Base-by-base conservation (phyloP, 495 filamentous ascomycete genomes). In the Immersiella caudata region DNA sequence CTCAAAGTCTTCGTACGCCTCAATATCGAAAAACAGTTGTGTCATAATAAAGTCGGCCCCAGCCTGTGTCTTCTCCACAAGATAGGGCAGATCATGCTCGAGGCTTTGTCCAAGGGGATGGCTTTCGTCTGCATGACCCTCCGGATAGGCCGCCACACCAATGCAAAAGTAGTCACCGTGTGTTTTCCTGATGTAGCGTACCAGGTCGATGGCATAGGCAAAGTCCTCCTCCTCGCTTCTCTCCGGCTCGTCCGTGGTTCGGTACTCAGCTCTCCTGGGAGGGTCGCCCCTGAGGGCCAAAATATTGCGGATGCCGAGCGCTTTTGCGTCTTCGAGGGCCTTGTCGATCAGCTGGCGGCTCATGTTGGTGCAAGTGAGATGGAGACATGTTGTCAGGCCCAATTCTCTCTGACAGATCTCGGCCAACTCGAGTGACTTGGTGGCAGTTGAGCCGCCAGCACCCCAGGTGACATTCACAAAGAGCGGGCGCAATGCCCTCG, bases 381-480 rank as follows among this genome's bases (percentile, higher is more conserved):
- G 95, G 59, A 99, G 83, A 72, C 95, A 97, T 71, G 95, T 99
- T 46, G 95, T 98, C 64, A 99, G 84, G 70, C 91, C 90, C 60
- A 98, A 82, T 73, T 96, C 91, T 24, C 93, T 82, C 79, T 98
- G 95, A 77, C 94, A 97, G 71, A 97, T 89, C 80, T 97, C 96
- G 56, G 96, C 95, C 67, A 99, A 84, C 77, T 97, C 93, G 52
- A 99, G 87, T 33, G 92, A 95, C 81, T 96, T 93, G 63, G 86
- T 84, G 8, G 93, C 90, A 0, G 95, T 99, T 70, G 89, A 93
- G 57, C 96, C 95, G 66, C 95, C 95, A 60, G 95, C 95, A 62
- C 96, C 96, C 95, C 95, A 99, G 59, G 95, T 99, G 60, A 99
- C 93, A 63, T 92, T 98, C 50, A 99, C 92, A 75, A 99, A 99